Evolutionary conservation across 441 rosid species (phyloP), one percentile per base, ranked within the genome.

Genomic region (Brassica balearica): DNA sequence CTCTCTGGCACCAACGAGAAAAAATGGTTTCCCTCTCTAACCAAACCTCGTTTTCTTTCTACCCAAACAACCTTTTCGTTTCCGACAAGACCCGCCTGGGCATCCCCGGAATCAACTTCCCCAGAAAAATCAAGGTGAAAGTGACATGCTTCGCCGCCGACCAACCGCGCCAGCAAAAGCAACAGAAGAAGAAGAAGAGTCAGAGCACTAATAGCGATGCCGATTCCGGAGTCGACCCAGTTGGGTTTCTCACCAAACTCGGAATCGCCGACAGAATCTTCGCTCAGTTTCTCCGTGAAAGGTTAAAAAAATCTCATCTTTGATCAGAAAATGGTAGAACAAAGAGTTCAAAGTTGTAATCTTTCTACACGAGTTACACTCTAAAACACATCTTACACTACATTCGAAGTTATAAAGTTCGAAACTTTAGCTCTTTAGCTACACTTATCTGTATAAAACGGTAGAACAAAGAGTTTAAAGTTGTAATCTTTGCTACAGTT

Each of bases 201-300:
- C 77, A 74, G 73, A 74, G 68, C 68, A 53, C n/a, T 22, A 53
- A 5, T 15, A 78, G 10, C 46, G 82, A 75, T 1, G 55, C 80
- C 2, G 85, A 82, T 0, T 0, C 79, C 46, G 85, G 82, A 55
- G 62, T 82, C 6, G 80, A 82, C 72, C 85, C 85, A 14, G 81
- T 82, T 56, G 84, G 81, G 53, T 82, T 82, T 80, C 91, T 96
- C 53, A 77, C 87, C 4, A 92, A 80, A 86, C 85, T 84, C 22
- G 94, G 91, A 78, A 81, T 96, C 80, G 75, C 92, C 71, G 98
- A 96, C 66, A 93, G 90, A 77, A 84, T 84, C 70, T 91, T 92
- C 73, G 91, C 94, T 77, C 92, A 90, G 80, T 96, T 90, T 86
- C 97, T 93, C 67, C 94, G 98, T 9, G 99, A 93, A 85, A 93